phyloP scores from a whole-genome alignment of 768 basidiomycete species.

The Leccinum variicolor region DNA sequence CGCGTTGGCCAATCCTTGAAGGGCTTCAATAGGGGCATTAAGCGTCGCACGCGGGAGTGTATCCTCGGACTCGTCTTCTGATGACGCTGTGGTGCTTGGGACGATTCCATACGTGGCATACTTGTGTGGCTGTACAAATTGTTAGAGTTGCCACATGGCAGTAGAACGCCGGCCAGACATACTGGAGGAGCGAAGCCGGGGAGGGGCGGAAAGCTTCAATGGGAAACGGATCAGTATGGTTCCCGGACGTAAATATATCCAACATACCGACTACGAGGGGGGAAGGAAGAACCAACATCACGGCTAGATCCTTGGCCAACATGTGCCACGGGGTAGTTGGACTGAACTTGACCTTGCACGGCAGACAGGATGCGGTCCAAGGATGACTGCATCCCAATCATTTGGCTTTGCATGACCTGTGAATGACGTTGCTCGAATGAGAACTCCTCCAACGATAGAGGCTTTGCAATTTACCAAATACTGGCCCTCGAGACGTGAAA shows the following conservation, averaged over 20 bases:
- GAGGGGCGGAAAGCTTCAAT: conserved; percentile 69
- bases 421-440: background rate
- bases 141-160: conserved; percentile 14
- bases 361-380: conserved; percentile 77
- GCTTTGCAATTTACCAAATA: conserved; percentile 54
- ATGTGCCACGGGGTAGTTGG: conserved; percentile 16
- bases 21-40: conserved; percentile 90
- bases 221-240: conserved; percentile 30
- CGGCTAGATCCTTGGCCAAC: conserved; percentile 20
- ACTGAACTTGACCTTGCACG: conserved; percentile 46
- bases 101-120: conserved; percentile 91
- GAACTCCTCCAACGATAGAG: background rate
- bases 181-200: conserved; percentile 93
- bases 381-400: conserved; percentile 92
- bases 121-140: conserved; percentile 65
- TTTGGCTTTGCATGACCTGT: conserved; percentile 89
- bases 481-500: conserved; percentile 82
- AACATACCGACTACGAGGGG: conserved; percentile 32
- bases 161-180: conserved; percentile 27
- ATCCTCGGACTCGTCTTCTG: conserved; percentile 90
- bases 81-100: conserved; percentile 77
- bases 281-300: conserved; percentile 27
- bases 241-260: conserved; percentile 20
- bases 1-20: conserved; percentile 92
- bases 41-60: conserved; percentile 79